Conservation (phyloP, 2,329 filamentous ascomycete genomes). For the Bipolaris victoriae region DNA sequence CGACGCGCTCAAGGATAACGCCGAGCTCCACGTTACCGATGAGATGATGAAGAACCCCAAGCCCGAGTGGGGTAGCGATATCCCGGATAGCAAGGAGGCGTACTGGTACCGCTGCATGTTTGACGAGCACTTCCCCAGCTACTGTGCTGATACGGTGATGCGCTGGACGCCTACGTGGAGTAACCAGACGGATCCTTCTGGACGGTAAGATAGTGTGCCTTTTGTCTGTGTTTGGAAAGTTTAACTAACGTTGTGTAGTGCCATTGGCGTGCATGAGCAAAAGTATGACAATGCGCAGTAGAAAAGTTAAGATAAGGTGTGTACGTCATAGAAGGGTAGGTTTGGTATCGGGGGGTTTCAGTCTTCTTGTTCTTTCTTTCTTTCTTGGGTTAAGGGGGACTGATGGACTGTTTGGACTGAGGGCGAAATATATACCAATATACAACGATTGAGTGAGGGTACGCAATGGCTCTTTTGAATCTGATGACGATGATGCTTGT, state of each 20-base stretch:
- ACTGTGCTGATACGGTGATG: constrained; percentile 91
- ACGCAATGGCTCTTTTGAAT: background rate
- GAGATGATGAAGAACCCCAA: constrained; percentile 99
- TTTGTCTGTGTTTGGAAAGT: background rate
- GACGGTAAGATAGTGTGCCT: constrained; percentile 63
- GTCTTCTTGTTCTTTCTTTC: constrained; percentile 1
- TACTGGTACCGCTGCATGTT: constrained; percentile 99
- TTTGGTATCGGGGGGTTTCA: background rate
- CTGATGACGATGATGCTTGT: background rate
- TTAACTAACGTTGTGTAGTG: constrained; percentile 31
- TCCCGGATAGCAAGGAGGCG: constrained; percentile 96
- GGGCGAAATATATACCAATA: constrained; percentile 5
- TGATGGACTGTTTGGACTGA: constrained; percentile 5
- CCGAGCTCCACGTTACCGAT: constrained; percentile 86
- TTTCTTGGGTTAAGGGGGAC: background rate
- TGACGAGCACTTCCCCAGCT: constrained; percentile 94
- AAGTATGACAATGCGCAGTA: constrained; percentile 40
- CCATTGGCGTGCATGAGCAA: constrained; percentile 44
- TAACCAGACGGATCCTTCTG: constrained; percentile 92
- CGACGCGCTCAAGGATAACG: constrained; percentile 93
- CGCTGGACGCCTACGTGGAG: constrained; percentile 98
- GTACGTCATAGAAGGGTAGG: background rate
- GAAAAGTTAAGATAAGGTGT: background rate
- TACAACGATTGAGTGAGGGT: background rate
- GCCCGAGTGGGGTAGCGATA: constrained; percentile 89